A percentile compares a stretch with the other conserved stretches of the same genome.
Conservation (phyloP, 2,329 filamentous ascomycete genomes). For the Fusarium oligoseptatum region DNA sequence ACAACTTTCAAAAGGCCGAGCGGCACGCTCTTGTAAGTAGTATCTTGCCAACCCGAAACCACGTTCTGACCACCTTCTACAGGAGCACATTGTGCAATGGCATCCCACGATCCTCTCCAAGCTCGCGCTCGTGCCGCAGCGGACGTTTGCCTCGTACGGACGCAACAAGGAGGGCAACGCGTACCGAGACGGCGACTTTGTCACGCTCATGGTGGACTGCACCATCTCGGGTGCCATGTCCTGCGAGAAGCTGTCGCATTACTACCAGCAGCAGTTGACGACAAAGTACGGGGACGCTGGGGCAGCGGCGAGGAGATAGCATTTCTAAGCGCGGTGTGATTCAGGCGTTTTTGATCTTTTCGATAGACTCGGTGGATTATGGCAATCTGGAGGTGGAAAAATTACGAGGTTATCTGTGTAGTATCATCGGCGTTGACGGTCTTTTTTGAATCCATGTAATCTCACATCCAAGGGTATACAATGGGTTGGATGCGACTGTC, state of each 20-base stretch:
- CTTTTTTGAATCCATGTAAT: conserved; percentile 2
- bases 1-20: conserved; percentile 97
- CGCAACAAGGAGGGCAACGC: conserved; percentile 67
- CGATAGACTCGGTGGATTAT: conserved; percentile 21
- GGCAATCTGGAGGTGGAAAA: conserved; percentile 7
- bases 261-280: conserved; percentile 63
- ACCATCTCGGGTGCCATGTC: conserved; percentile 66
- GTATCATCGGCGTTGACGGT: conserved; percentile 32
- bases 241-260: conserved; percentile 79
- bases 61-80: conserved; percentile 36
- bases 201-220: conserved; percentile 84
- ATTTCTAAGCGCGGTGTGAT: conserved; percentile 27
- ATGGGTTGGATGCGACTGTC: background rate
- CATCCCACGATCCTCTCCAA: conserved; percentile 95
- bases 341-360: conserved; percentile 25
- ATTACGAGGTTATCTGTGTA: conserved; percentile 18
- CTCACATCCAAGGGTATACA: background rate
- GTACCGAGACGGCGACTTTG: conserved; percentile 87
- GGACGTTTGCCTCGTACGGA: conserved; percentile 84
- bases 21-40: conserved; percentile 84
- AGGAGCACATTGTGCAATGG: conserved; percentile 95
- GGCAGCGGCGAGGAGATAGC: conserved; percentile 14
- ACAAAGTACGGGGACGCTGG: conserved; percentile 51
- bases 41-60: background rate
- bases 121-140: conserved; percentile 89